Evolutionary conservation across 495 filamentous ascomycete species (phyloP), one percentile per base, ranked within the genome.

Genomic region (Acidiella bohemica): DNA sequence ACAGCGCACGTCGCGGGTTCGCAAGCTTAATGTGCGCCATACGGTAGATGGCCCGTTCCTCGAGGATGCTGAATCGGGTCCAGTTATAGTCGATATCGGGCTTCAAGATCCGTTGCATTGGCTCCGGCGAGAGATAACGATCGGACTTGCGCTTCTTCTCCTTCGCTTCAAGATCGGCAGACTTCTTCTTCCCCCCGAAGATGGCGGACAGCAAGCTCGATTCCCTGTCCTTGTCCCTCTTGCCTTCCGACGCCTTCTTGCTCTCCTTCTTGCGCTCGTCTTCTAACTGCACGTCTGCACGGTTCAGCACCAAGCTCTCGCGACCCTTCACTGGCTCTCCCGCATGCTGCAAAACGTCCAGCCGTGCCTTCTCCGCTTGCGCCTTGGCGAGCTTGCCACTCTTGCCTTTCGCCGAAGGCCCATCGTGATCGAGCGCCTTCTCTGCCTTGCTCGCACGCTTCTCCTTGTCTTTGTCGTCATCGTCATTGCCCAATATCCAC

Each of bases 21-120:
- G 90, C 90, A 37, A 99, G 80, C 60, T 99, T 99, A 61, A 96
- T 87, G 59, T 99, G 90, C 10, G 90, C 90, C 80, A 99, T 93
- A 37, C 90, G 72, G 56, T 99, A 99, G 42, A 99, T 99, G 23
- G 90, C 92, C 32, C 92, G 70, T 61, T 99, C 90, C 62, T 96
- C 90, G 32, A 95, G 67, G 42, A 99, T 88, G 1, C 85, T 81
- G 53, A 99, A 99, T 26, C 90, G 72, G 3, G 85, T 93, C 83
- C 88, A 99, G 46, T 84, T 78, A 60, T 87, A 95, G 61, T 95
- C 87, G 47, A 92, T 63, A 58, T 95, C 92, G 13, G 87, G 77
- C 44, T 74, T 76, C 33, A 92, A 71, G 19, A 73, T 66, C 36
- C 72, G 71, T 36, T 74, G 69, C 14, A 70, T 65, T 8, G 80